A percentile compares a stretch with the other conserved stretches of the same genome.
Conservation (phyloP, 805 yeast genomes). For the Cyberlindnera xishuangbannaensis region DNA sequence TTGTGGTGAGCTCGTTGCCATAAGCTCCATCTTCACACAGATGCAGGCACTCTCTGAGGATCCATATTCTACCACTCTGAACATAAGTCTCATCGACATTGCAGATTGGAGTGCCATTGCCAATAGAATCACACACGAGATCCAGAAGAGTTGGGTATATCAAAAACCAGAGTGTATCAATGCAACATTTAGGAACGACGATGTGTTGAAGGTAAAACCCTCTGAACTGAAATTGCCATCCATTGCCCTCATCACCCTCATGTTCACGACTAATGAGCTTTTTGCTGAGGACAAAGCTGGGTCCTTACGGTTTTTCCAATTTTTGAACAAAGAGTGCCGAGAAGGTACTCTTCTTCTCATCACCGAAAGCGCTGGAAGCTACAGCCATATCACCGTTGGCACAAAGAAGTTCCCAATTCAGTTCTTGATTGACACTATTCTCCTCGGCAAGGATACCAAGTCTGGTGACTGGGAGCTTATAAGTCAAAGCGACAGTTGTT, state of each 20-base stretch:
- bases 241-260: conserved; percentile 54
- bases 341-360: conserved; percentile 58
- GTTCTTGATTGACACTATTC: conserved; percentile 66
- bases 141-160: conserved; percentile 51
- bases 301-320: conserved; percentile 54
- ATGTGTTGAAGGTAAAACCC: conserved; percentile 30
- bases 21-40: conserved; percentile 51
- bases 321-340: conserved; percentile 43
- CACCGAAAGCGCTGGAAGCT: conserved; percentile 87
- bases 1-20: conserved; percentile 66
- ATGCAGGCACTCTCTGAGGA: conserved; percentile 15
- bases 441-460: conserved; percentile 45
- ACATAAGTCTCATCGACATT: conserved; percentile 60
- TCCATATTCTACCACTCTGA: conserved; percentile 28
- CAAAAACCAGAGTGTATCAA: conserved; percentile 28
- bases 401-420: conserved; percentile 76
- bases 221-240: conserved; percentile 20
- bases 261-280: conserved; percentile 85
- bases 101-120: conserved; percentile 70
- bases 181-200: conserved; percentile 30
- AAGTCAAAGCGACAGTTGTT: conserved; percentile 64
- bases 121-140: conserved; percentile 35
- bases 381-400: conserved; percentile 74
- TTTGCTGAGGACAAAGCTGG: conserved; percentile 62
- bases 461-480: conserved; percentile 62